phyloP scores from a whole-genome alignment of 1,284 basidiomycete genomes.

The Rhodotorula sp. region DNA sequence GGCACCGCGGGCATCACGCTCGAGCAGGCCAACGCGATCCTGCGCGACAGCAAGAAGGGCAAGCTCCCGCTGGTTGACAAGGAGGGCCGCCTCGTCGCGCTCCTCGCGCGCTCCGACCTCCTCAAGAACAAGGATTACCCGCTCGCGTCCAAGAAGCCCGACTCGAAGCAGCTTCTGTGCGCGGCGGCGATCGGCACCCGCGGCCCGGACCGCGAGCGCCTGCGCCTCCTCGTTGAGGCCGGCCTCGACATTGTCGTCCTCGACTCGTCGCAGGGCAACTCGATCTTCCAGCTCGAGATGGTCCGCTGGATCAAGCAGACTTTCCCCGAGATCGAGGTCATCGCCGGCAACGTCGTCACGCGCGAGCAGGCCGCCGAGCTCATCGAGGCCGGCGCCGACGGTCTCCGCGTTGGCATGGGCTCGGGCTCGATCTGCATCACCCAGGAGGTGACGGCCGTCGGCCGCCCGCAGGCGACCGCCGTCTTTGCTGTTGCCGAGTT shows the following conservation, averaged over 20 bases:
- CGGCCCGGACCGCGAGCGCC: constrained; percentile 80
- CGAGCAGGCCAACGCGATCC: constrained; percentile 86
- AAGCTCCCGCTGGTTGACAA: constrained; percentile 89
- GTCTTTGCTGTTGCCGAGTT: constrained; percentile 95
- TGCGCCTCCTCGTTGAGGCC: constrained; percentile 83
- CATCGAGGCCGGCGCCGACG: constrained; percentile 93
- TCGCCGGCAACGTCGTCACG: constrained; percentile 97
- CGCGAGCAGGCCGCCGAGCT: constrained; percentile 94
- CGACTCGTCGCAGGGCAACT: constrained; percentile 97
- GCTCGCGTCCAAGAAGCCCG: constrained; percentile 86
- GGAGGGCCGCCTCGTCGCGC: constrained; percentile 73
- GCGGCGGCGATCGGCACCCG: constrained; percentile 97
- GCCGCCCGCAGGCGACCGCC: constrained; percentile 94
- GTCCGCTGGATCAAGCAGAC: constrained; percentile 89
- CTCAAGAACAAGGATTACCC: constrained; percentile 98
- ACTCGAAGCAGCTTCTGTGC: constrained; percentile 93
- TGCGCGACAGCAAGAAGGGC: constrained; percentile 96
- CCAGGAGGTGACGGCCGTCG: constrained; percentile 99
- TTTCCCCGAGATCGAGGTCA: constrained; percentile 82
- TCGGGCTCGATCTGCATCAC: constrained; percentile 99
- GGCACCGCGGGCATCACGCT: constrained; percentile 85
- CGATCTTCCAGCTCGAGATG: constrained; percentile 91
- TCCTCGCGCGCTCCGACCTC: constrained; percentile 92
- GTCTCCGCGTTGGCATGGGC: constrained; percentile 93
- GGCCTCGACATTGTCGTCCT: constrained; percentile 94